Evolutionary conservation across 331 rosid genomes (phyloP), one percentile per base, ranked within the genome.

Genomic region (Spiraea crenata): DNA sequence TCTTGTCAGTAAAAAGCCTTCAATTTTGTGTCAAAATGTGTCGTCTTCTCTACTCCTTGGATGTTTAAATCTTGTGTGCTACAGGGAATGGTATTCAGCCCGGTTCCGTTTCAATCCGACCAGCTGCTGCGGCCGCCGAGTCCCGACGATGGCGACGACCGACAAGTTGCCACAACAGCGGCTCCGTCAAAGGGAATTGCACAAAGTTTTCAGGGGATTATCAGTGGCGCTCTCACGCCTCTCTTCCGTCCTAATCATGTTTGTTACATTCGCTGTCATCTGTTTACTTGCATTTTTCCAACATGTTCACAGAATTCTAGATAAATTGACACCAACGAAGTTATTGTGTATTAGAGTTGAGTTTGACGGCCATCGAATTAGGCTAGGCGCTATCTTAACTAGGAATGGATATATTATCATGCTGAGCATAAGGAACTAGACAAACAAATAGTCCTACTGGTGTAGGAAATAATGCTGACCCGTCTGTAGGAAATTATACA

Each of bases 21-120:
- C 5, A 12, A 16, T 25, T 25, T 25, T 25, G 31, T 25, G 31
- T 25, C 31, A 25, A 25, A 25, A 25, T 25, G 31, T 25, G 31
- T 25, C 31, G 31, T 25, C 31, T 25, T 25, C 1, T 25, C 1
- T 25, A 0, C 31, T 25, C 31, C 31, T 0, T 25, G n/a, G 8
- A 25, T 25, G 6, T 44, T n/a, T 16, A 8, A 40, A 42, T 9
- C 57, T 55, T 19, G 35, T 34, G 7, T 61, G 34, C 34, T 61
- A 17, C 34, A 93, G 99, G 99, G 97, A 69, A 83, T 85, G 83
- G 86, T 86, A 46, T 93, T 93, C 83, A 86, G 91, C 73, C 96
- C 97, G 7, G 88, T 93, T 19, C 85, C 85, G 25, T 91, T 90
- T 89, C 92, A 89, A 62, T 60, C 74, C 6, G 81, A 85, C 42